These are phyloP conservation scores for Monotropa hypopitys DNA, from an alignment of 179 eudicot species.

Conservation along the genomic window DNA sequence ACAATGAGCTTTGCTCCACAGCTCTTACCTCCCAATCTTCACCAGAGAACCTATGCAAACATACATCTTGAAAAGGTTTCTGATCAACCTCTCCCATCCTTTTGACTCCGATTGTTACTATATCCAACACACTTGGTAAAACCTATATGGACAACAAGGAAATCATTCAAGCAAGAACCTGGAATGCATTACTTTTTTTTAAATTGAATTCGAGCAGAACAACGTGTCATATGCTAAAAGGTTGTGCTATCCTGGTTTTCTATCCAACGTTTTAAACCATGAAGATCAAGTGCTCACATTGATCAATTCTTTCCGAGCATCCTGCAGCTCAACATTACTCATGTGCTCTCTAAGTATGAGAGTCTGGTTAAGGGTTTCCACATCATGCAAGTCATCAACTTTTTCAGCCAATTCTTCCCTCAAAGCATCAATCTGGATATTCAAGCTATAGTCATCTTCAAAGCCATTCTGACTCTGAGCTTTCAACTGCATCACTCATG, in stretches of 20 bases:
- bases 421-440: slow-evolving; percentile 27
- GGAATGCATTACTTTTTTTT: not conserved
- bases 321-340: slow-evolving; percentile 32
- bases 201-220: slow-evolving; percentile 3
- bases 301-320: slow-evolving; percentile 28
- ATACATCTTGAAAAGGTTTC: slow-evolving; percentile 36
- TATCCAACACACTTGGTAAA: slow-evolving; percentile 24
- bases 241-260: not conserved
- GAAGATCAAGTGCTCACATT: slow-evolving; percentile 16
- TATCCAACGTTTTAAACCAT: not conserved
- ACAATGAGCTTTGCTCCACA: slow-evolving; percentile 31
- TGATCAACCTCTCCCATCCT: slow-evolving; percentile 46
- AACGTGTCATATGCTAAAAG: not conserved
- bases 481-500: slow-evolving; percentile 8
- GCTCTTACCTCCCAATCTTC: slow-evolving; percentile 29
- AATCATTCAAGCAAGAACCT: not conserved
- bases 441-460: slow-evolving; percentile 18
- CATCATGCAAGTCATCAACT: slow-evolving; percentile 27
- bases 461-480: slow-evolving; percentile 3
- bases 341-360: slow-evolving; percentile 29
- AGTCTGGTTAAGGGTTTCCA: slow-evolving; percentile 32
- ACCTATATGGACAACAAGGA: slow-evolving; percentile 15
- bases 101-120: slow-evolving; percentile 26
- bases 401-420: slow-evolving; percentile 30
- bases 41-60: slow-evolving; percentile 17